Evolutionary conservation across 2,329 filamentous ascomycete genomes (phyloP).

Genomic region (Aspergillus pseudoglaucus): DNA sequence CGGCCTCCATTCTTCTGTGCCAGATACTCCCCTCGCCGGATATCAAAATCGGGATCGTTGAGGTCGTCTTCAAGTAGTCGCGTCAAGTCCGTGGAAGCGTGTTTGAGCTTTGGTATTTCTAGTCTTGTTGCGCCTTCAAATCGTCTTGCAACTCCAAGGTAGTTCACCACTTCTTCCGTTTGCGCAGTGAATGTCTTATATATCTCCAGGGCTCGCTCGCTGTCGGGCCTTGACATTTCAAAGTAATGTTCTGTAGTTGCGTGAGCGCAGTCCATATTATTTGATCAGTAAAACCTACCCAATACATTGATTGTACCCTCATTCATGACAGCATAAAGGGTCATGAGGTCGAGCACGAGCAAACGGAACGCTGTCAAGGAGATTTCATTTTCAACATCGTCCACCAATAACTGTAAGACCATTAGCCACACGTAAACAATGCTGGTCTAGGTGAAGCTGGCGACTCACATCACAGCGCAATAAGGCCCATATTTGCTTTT

Average conservation of each 20-base stretch:
- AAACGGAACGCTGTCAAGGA: slow-evolving; percentile 89
- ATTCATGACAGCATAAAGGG: slow-evolving; percentile 90
- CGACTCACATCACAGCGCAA: slow-evolving; percentile 78
- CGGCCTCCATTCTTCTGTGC: slow-evolving; percentile 67
- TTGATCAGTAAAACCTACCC: slow-evolving; percentile 49
- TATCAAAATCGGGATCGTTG: slow-evolving; percentile 89
- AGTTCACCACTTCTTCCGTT: slow-evolving; percentile 88
- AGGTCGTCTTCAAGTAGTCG: slow-evolving; percentile 90
- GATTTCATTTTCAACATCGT: slow-evolving; percentile 93
- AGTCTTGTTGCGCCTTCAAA: slow-evolving; percentile 88
- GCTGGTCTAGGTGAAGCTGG: background rate
- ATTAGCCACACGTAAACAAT: slow-evolving; percentile 8
- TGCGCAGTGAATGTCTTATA: slow-evolving; percentile 89
- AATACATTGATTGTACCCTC: slow-evolving; percentile 96
- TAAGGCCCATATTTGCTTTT: slow-evolving; percentile 77
- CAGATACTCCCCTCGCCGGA: slow-evolving; percentile 85
- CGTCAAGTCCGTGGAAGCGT: slow-evolving; percentile 86
- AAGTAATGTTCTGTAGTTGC: slow-evolving; percentile 75
- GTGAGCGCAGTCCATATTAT: background rate
- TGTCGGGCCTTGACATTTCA: slow-evolving; percentile 92
- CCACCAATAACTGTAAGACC: slow-evolving; percentile 63
- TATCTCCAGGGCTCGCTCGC: slow-evolving; percentile 82
- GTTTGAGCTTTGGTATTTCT: slow-evolving; percentile 94
- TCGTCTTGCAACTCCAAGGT: slow-evolving; percentile 76
- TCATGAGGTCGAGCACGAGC: slow-evolving; percentile 80